phyloP scores from a whole-genome alignment of 2,329 filamentous ascomycete species.

The Fusarium bulbicola region DNA sequence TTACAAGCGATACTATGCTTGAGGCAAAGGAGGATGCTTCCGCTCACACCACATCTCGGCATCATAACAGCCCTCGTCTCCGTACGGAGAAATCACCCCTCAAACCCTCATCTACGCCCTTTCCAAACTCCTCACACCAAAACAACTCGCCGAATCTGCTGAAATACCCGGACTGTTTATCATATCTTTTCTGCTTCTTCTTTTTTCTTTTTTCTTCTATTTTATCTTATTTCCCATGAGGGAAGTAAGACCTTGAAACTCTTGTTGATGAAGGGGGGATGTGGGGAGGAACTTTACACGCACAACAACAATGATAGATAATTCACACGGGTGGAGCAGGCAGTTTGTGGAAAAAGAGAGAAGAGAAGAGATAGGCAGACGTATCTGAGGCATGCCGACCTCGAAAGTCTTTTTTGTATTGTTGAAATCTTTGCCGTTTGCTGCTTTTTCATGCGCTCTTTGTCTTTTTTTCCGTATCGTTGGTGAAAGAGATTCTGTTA shows the following conservation, averaged over 20 bases:
- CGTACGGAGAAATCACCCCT: not conserved
- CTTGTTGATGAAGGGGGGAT: not conserved
- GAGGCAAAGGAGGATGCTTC: not conserved
- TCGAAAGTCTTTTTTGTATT: conserved; percentile 17
- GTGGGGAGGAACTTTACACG: conserved; percentile 11
- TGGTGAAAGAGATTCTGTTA: conserved; percentile 2
- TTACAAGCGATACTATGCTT: not conserved
- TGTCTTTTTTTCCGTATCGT: not conserved
- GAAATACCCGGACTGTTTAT: conserved; percentile 33
- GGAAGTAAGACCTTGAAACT: not conserved
- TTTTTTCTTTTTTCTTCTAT: not conserved
- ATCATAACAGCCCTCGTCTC: not conserved
- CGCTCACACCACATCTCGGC: conserved; percentile 5
- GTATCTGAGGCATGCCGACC: conserved; percentile 18
- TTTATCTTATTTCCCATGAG: not conserved
- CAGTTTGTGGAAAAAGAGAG: not conserved
- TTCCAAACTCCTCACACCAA: not conserved
- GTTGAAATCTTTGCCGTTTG: conserved; percentile 8
- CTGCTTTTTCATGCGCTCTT: not conserved
- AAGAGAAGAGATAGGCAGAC: conserved; percentile 25
- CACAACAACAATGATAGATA: not conserved
- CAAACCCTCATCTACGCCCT: conserved; percentile 7
- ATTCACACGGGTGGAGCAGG: not conserved
- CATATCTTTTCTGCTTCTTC: conserved; percentile 4
- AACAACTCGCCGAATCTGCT: conserved; percentile 26